Conservation (phyloP, 2,329 filamentous ascomycete genomes). For the Hypoxylon sp. region DNA sequence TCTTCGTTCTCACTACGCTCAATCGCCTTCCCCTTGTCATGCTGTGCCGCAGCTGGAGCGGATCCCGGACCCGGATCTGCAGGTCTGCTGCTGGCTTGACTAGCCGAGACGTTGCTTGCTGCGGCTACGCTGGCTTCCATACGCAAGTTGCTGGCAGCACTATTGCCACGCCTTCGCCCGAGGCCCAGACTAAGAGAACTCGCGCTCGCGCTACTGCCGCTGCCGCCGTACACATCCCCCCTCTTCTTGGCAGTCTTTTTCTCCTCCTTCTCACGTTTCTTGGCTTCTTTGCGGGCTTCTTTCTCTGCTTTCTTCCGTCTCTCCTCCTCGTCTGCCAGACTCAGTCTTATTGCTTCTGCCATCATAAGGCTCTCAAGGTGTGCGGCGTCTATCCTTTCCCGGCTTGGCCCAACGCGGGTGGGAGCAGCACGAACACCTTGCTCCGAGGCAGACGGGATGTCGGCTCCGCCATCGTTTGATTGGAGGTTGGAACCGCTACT, state of each 20-base stretch:
- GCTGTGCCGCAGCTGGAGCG: slow-evolving; percentile 54
- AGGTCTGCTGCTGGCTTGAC: slow-evolving; percentile 49
- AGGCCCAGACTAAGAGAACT: slow-evolving; percentile 74
- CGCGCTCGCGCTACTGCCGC: slow-evolving; percentile 66
- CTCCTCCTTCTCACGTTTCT: slow-evolving; percentile 86
- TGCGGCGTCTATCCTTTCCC: slow-evolving; percentile 55
- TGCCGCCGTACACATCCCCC: slow-evolving; percentile 56
- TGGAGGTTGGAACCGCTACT: slow-evolving; percentile 40
- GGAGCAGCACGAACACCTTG: slow-evolving; percentile 52
- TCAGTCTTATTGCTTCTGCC: slow-evolving; percentile 93
- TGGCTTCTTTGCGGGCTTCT: slow-evolving; percentile 82
- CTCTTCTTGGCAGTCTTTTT: slow-evolving; percentile 81
- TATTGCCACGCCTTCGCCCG: slow-evolving; percentile 70
- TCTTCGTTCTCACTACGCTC: slow-evolving; percentile 62
- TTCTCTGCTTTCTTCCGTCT: slow-evolving; percentile 88
- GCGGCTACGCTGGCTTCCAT: slow-evolving; percentile 66
- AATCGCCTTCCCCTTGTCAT: slow-evolving; percentile 77
- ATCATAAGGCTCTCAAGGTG: slow-evolving; percentile 99
- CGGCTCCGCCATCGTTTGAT: slow-evolving; percentile 45
- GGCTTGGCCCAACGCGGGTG: slow-evolving; percentile 44
- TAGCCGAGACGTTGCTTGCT: slow-evolving; percentile 54
- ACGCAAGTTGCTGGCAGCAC: slow-evolving; percentile 69
- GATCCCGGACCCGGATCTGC: slow-evolving; percentile 43
- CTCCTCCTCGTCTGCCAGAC: slow-evolving; percentile 92
- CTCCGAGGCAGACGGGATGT: slow-evolving; percentile 51